A percentile compares a stretch with the other conserved stretches of the same genome.
phyloP scores from a whole-genome alignment of 129 eudicot species.

The Escallonia rubra region DNA sequence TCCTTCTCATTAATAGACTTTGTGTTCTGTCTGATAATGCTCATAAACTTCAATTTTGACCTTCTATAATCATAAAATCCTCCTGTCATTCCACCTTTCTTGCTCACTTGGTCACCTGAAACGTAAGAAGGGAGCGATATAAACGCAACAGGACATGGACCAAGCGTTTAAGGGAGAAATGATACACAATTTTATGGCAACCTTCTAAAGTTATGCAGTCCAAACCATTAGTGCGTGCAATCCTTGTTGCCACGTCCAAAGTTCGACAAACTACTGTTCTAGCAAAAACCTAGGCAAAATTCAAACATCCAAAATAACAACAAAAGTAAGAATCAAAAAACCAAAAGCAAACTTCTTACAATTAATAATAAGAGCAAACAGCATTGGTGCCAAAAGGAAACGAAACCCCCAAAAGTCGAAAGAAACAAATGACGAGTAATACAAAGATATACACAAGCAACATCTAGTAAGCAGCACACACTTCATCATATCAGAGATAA shows the following conservation, averaged over 20 bases:
- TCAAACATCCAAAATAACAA: not conserved
- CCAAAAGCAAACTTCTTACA: not conserved
- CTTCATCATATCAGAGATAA: too few species aligned
- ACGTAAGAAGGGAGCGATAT: constrained; percentile 7
- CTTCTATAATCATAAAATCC: constrained; percentile 93
- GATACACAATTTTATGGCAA: constrained; percentile 8
- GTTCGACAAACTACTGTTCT: constrained; percentile 93
- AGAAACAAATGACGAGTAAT: too few species aligned
- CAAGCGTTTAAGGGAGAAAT: not conserved
- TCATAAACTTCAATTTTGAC: constrained; percentile 87
- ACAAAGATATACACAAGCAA: too few species aligned
- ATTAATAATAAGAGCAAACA: too few species aligned
- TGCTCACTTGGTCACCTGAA: constrained; percentile 98
- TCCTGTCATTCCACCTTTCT: constrained; percentile 99
- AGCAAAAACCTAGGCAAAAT: constrained; percentile 63
- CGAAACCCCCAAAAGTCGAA: too few species aligned
- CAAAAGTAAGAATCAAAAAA: not conserved
- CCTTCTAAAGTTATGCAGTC: constrained; percentile 99
- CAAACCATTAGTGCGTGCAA: constrained; percentile 85
- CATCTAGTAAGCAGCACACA: too few species aligned
- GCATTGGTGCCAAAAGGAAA: too few species aligned
- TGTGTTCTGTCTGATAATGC: constrained; percentile 56
- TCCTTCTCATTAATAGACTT: constrained; percentile 50
- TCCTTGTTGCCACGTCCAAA: constrained; percentile 92
- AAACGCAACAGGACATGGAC: constrained; percentile 5